Base-by-base conservation (phyloP, 1,139 yeast genomes). In the Magnusiomyces paraingens region DNA sequence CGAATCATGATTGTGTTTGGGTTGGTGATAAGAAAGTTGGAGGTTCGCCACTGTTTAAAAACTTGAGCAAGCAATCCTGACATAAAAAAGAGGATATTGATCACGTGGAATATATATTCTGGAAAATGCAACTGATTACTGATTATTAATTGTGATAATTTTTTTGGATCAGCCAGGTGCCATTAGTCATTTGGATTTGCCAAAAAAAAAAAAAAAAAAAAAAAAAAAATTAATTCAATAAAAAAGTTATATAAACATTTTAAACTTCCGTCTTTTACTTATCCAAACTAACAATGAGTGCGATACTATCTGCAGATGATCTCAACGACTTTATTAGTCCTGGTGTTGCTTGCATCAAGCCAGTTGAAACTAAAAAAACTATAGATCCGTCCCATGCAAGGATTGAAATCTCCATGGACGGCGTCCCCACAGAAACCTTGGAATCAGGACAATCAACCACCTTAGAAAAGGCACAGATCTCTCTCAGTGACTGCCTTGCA, bases 261-360 rank as follows among this genome's bases (percentile, higher is more conserved):
- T 8, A 5, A 8, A 8, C 32, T 26, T 26, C 32, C 32, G 8
- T 26, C 32, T 42, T 36, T 20, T 10, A 36, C 40, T 11, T n/a
- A 44, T 44, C 14, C 17, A 20, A 29, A 32, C 14, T 11, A 36
- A 55, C 49, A 45, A 90, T 90, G 98, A 86, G 95, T 72, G 88
- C 96, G 3, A 74, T 90, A 51, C 75, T 91, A 56, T 86, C 95
- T 22, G 91, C 89, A 32, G 93, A 87, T 57, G 97, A 93, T 64
- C 73, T 93, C 58, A 94, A 94, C 70, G 99, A 93, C 71, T 93
- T 90, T 71, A 91, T 93, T 52, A 79, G 88, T 48, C 99, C 99
- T 0, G 95, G 96, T 0, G 84, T 87, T 43, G 98, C 96, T 1
- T 93, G 99, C 68, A 84, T 91, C 58, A 93, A 90, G 70, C 98